Base-by-base conservation (phyloP, 2,329 filamentous ascomycete species). In the Fusarium armeniacum region DNA sequence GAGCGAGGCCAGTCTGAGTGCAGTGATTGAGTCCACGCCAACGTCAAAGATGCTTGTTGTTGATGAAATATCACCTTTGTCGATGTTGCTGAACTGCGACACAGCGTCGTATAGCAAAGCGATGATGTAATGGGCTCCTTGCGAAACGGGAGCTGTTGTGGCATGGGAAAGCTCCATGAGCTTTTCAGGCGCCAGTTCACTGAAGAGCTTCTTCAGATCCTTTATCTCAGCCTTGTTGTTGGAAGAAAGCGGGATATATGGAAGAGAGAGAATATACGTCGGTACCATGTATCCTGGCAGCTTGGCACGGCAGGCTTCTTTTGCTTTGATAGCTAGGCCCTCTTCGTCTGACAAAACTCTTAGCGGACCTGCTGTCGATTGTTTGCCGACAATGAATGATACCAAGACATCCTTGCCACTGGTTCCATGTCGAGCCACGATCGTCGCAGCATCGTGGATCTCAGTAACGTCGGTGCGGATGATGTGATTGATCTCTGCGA, bases 271-370 rank as follows among this genome's bases (percentile, higher is more conserved):
- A 62, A 97, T 89, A 74, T 96, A 93, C 0, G 93, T 94, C 1
- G 94, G 95, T 3, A 98, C 87, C 94, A 98, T 98, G 77, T 98
- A 98, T 0, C 86, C 87, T 0, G 94, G 92, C 5, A 98, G 84
- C 24, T 84, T 88, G 3, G 86, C 82, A 35, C 87, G 86, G 71
- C 94, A 97, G n/a, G 88, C 86, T 26, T 85, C 81, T 69, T 85
- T 85, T 8, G 89, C 86, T 5, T 77, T 77, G 1, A 75, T 77
- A 10, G 85, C 79, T 5, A 90, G 73, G 0, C 76, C 72, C 13
- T 80, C 77, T 5, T 76, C 68, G 28, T 81, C 79, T 4, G 67
- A 30, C 12, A 78, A 40, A 6, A 78, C 53, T 28, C 51, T 41
- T 7, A 81, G 69, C 0, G 53, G 52, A 2, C 50, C 45, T 8